These are phyloP conservation scores for Peniophora sp. DNA, from an alignment of 1,284 basidiomycete genomes.

Conservation along the genomic window DNA sequence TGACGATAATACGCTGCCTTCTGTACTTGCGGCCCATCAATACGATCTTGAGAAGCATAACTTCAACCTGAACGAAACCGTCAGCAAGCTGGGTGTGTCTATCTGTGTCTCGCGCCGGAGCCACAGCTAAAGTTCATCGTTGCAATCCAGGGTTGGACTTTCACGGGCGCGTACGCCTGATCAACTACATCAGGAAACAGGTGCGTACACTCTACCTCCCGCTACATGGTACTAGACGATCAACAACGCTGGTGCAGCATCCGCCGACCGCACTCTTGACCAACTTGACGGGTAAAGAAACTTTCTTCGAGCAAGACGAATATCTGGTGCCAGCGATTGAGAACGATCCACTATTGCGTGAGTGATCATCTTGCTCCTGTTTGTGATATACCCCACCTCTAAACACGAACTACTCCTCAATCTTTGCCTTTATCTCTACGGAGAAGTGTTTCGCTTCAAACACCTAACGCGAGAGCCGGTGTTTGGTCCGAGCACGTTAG, in stretches of 20 bases:
- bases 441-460: background rate
- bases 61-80: constrained; percentile 53
- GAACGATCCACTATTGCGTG: constrained; percentile 86
- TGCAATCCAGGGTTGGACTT: constrained; percentile 41
- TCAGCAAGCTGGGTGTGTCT: constrained; percentile 41
- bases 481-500: background rate
- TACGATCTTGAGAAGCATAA: constrained; percentile 59
- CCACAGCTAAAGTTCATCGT: constrained; percentile 11
- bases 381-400: background rate
- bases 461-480: background rate
- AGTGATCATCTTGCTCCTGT: constrained; percentile 20
- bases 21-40: constrained; percentile 51
- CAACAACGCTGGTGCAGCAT: constrained; percentile 32
- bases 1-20: constrained; percentile 55
- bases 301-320: constrained; percentile 64
- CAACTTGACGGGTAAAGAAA: constrained; percentile 47
- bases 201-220: constrained; percentile 23
- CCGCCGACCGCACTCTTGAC: constrained; percentile 34
- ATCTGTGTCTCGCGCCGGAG: background rate
- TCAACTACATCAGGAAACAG: constrained; percentile 81
- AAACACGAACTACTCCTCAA: background rate
- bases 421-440: background rate
- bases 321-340: constrained; percentile 74
- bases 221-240: constrained; percentile 1
- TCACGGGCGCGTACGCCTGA: constrained; percentile 69